Base-by-base conservation (phyloP, 345 rosid species). In the Eucalyptus brandiana region DNA sequence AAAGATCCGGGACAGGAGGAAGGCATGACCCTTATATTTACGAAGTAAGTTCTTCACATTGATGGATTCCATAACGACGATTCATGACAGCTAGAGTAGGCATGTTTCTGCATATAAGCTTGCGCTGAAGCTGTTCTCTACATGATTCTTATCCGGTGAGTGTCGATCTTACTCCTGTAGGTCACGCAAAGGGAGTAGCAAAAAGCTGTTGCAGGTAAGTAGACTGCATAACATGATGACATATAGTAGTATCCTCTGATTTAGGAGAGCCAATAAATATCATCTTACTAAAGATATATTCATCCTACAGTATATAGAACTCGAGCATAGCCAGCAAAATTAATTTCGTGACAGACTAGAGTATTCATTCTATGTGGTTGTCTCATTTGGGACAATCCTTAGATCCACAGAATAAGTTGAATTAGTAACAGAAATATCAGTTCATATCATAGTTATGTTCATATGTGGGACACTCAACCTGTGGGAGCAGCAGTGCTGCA, bases 1-100 rank as follows among this genome's bases (percentile, higher is more conserved):
- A 93, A 89, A 95, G 99, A 94, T 94, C 93, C 21, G 98, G 99
- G 45, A 88, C 92, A 18, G 98, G 99, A 88, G 99, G 98, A 87
- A 96, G 96, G 60, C 92, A 80, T 51, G 96, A 96, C 89, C 99
- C 98, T 9, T 97, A 91, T 91, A 91, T 96, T 91, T 97, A 97
- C 96, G 92, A 45, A 96, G 99, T 97, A 12, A 76, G 85, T 40
- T 13, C 45, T 76, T 76, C 30, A 3, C 28, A 76, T 76, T 6
- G 47, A 76, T 2, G 5, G 30, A 76, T 76, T 23, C 47, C 2
- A 21, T 40, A 40, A 40, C 6, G 9, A 76, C 0, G 45, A 76
- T 76, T 12, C 17, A 40, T 76, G 85, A 47, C 16, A 76, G 47
- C 85, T 40, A 76, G 47, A 76, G 42, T 76, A 40, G 85, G 9